phyloP scores from a whole-genome alignment of 2,329 filamentous ascomycete genomes.

The Pestalotiopsis sp. region DNA sequence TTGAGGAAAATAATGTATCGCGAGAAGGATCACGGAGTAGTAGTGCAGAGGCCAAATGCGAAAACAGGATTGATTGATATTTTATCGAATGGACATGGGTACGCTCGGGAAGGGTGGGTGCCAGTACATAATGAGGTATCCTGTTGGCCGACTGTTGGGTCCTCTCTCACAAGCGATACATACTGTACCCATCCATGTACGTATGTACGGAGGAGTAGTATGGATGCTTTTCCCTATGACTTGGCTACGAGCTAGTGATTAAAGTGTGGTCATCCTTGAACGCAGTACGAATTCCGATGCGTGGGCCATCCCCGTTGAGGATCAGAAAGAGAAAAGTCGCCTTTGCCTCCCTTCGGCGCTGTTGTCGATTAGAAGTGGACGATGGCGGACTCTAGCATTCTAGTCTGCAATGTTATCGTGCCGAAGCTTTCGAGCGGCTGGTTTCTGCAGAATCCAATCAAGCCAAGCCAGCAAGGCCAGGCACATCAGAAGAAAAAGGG shows the following conservation, averaged over 20 bases:
- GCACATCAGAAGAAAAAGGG: not conserved
- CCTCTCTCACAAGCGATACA: not conserved
- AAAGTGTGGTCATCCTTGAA: not conserved
- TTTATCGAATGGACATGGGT: constrained; percentile 13
- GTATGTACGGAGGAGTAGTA: not conserved
- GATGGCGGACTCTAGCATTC: not conserved
- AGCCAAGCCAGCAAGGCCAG: not conserved
- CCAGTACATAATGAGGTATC: not conserved
- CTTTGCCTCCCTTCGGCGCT: not conserved
- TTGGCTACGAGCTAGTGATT: not conserved
- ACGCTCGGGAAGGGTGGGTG: not conserved
- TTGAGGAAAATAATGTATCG: constrained; percentile 15
- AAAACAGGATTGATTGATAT: constrained; percentile 27
- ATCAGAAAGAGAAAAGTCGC: not conserved
- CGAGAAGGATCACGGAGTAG: constrained; percentile 10
- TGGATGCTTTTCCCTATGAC: not conserved
- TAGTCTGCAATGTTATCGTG: not conserved
- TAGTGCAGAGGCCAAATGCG: constrained; percentile 24
- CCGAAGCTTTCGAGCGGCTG: not conserved
- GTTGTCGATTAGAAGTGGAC: not conserved
- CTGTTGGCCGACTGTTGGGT: not conserved
- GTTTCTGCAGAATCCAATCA: not conserved
- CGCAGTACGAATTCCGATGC: not conserved
- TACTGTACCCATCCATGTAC: not conserved
- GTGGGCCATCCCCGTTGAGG: not conserved